These are phyloP conservation scores for Zizania palustris DNA, from an alignment of 202 grass and related monocot species.

Conservation along the genomic window DNA sequence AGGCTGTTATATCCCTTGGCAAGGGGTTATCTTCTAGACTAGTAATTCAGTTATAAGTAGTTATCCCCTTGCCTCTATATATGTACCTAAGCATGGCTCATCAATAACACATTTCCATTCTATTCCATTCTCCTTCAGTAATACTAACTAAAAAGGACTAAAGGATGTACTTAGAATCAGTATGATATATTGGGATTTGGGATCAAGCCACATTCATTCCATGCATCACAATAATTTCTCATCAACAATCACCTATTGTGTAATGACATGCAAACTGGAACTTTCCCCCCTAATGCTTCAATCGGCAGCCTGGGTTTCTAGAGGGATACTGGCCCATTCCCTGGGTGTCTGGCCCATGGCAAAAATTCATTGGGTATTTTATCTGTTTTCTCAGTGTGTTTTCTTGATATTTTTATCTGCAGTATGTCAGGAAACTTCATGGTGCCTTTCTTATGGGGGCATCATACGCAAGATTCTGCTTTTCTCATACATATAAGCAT, in stretches of 20 bases:
- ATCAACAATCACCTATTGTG: conserved; percentile 8
- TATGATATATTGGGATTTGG: conserved; percentile 19
- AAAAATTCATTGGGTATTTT: too few relatives aligned
- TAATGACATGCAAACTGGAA: not conserved
- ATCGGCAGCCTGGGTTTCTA: too few relatives aligned
- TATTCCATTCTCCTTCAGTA: too few relatives aligned
- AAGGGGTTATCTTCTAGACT: too few relatives aligned
- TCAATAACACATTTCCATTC: too few relatives aligned
- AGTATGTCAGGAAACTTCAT: conserved; percentile 45
- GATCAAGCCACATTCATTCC: not conserved
- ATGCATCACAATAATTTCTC: not conserved
- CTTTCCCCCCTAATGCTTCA: not conserved
- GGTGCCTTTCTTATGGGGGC: conserved; percentile 34
- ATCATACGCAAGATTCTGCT: conserved; percentile 31
- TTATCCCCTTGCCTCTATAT: too few relatives aligned
- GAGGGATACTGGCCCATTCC: too few relatives aligned
- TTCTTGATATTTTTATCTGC: conserved; percentile 42
- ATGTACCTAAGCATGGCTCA: too few relatives aligned
- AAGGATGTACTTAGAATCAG: not conserved
- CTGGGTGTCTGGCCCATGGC: too few relatives aligned
- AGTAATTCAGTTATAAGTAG: too few relatives aligned
- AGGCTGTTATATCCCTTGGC: too few relatives aligned
- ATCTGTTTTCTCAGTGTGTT: not conserved
- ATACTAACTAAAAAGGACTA: not conserved
- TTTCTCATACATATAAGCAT: conserved; percentile 42